phyloP scores from a whole-genome alignment of 805 yeast species.

The Saccharomycopsis olivae region DNA sequence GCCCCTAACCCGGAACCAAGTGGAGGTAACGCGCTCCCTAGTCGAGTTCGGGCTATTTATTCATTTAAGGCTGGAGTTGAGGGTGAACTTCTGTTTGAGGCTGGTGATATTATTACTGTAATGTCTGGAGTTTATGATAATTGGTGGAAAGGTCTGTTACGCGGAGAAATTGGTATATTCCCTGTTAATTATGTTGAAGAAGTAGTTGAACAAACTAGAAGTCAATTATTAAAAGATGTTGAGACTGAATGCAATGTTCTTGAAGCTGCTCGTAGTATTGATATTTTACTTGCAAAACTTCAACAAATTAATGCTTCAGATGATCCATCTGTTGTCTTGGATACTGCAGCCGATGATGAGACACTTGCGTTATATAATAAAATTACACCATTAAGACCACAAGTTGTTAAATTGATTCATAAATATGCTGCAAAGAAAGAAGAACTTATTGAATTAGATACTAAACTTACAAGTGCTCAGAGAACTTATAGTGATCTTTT shows the following conservation, averaged over 20 bases:
- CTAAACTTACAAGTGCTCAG: conserved; percentile 60
- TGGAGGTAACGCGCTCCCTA: no score
- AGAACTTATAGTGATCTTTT: conserved; percentile 57
- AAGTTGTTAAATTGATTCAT: conserved; percentile 65
- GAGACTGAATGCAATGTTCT: conserved; percentile 44
- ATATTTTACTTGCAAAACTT: conserved; percentile 49
- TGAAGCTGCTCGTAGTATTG: conserved; percentile 49
- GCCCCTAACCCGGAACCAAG: no score
- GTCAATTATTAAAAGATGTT: conserved; percentile 43
- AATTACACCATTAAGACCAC: conserved; percentile 62
- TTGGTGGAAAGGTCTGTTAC: conserved; percentile 90
- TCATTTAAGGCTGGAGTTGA: conserved; percentile 70
- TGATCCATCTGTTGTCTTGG: conserved; percentile 21
- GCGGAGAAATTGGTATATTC: conserved; percentile 77
- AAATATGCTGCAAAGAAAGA: conserved; percentile 68
- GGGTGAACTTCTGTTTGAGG: conserved; percentile 77
- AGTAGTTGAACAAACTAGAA: conserved; percentile 51
- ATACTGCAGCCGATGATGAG: conserved; percentile 45
- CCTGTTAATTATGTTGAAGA: conserved; percentile 89
- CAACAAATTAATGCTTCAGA: conserved; percentile 24
- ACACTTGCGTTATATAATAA: conserved; percentile 65
- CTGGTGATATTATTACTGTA: conserved; percentile 82
- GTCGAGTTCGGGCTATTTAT: conserved; percentile 75
- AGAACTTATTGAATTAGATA: conserved; percentile 63
- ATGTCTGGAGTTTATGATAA: conserved; percentile 82